Conservation (phyloP, 768 basidiomycete species). For the Boletus tomentosulus region DNA sequence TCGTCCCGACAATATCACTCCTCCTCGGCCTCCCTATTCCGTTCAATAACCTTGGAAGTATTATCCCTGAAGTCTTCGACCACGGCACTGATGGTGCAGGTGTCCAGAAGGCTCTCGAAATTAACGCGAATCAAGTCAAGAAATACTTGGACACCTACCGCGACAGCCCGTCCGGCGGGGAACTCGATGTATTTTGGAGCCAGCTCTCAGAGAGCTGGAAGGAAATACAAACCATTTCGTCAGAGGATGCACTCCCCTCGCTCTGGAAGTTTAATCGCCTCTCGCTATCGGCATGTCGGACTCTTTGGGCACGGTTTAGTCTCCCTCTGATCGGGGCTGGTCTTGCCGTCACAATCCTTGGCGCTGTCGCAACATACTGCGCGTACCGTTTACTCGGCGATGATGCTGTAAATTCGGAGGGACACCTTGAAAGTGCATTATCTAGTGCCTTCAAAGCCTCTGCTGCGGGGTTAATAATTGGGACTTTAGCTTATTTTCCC, state of each 20-base stretch:
- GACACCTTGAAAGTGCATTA: conserved; percentile 37
- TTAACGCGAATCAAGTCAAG: conserved; percentile 74
- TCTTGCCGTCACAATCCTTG: conserved; percentile 53
- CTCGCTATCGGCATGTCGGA: conserved; percentile 58
- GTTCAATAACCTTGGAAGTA: conserved; percentile 87
- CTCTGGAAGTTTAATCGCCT: conserved; percentile 30
- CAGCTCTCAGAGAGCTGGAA: conserved; percentile 46
- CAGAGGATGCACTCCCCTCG: conserved; percentile 8
- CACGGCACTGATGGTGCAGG: conserved; percentile 32
- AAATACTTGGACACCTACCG: conserved; percentile 77
- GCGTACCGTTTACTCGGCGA: conserved; percentile 49
- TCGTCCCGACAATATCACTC: conserved; percentile 83
- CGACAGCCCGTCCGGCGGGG: conserved; percentile 60
- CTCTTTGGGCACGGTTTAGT: conserved; percentile 95
- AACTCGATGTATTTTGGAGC: conserved; percentile 66
- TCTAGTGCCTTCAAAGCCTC: conserved; percentile 32
- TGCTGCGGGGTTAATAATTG: conserved; percentile 33
- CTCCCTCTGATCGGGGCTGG: conserved; percentile 72
- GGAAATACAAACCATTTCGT: conserved; percentile 28
- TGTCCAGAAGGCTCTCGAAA: conserved; percentile 56
- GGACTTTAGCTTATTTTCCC: conserved; percentile 33
- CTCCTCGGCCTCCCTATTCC: conserved; percentile 92
- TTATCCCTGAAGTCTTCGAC: conserved; percentile 91
- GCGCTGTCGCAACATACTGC: conserved; percentile 51
- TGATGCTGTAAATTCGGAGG: conserved; percentile 37